Evolutionary conservation across 2,329 filamentous ascomycete species (phyloP), one percentile per base, ranked within the genome.

Genomic region (Pseudovirgaria hyperparasitica): DNA sequence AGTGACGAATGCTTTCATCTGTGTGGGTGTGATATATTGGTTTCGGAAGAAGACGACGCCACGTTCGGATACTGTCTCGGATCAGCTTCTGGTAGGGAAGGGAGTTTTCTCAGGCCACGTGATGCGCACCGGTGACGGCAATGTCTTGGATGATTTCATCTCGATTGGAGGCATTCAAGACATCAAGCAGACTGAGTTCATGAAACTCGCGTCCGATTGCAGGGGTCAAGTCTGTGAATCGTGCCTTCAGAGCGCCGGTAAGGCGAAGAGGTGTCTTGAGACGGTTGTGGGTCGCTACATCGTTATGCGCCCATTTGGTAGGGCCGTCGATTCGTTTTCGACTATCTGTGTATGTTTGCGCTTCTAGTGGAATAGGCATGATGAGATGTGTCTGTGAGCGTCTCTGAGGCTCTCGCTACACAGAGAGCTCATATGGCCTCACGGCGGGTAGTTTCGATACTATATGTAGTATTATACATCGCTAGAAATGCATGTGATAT

Each of bases 41-140:
- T 67, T 63, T 12, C 74, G 67, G 54, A 81, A 77, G 55, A 80
- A 78, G 17, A 80, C 73, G 4, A 81, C 76, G 7, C 75, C 75
- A 1, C 76, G 67, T 33, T 71, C 67, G 2, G 75, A 79, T 37
- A 81, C 74, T 77, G 26, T 9, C 8, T 16, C 5, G 12, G 3
- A 25, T 9, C 10, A 25, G 19, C 13, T 13, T 16, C 28, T 21
- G 23, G 29, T 16, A 19, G 24, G 27, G 20, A 14, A 8, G 11
- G 16, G 25, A 30, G 20, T 17, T 5, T 26, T 31, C 29, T 16
- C 3, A 25, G 9, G 14, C 11, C 27, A 29, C 6, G 6, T 7
- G 9, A 10, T 5, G 32, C 58, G 37, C 53, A 78, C 73, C 67
- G 1, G 70, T 77, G 33, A 80, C 72, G 19, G 55, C 57, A 15